phyloP scores from a whole-genome alignment of 2,329 filamentous ascomycete species.

The Hypoxylon sp. region DNA sequence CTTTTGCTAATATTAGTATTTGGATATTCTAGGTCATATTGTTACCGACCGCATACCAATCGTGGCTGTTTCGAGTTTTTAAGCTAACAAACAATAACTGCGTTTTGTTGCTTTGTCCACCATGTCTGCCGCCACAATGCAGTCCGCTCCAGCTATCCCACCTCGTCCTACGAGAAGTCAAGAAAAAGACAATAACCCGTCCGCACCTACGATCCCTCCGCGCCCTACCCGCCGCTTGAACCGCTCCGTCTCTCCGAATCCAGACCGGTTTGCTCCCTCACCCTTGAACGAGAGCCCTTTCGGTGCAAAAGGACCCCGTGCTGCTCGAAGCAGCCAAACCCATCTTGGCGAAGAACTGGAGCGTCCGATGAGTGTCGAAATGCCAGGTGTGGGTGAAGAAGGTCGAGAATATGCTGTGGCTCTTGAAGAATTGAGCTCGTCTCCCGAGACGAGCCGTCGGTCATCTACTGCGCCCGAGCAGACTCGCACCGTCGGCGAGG shows the following conservation, averaged over 20 bases:
- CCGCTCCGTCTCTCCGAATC: slow-evolving; percentile 82
- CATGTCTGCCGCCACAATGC: slow-evolving; percentile 68
- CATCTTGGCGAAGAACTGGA: slow-evolving; percentile 62
- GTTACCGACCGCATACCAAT: slow-evolving; percentile 41
- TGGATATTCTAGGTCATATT: slow-evolving; percentile 41
- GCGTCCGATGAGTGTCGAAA: slow-evolving; percentile 81
- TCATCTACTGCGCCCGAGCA: slow-evolving; percentile 72
- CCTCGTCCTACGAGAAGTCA: slow-evolving; percentile 69
- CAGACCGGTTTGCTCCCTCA: slow-evolving; percentile 85
- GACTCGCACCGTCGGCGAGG: slow-evolving; percentile 82
- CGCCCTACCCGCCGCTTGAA: slow-evolving; percentile 81
- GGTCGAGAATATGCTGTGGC: slow-evolving; percentile 85
- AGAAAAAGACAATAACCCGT: slow-evolving; percentile 60
- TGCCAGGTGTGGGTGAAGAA: slow-evolving; percentile 91
- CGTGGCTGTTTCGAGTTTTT: slow-evolving; percentile 42
- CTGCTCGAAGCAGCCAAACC: slow-evolving; percentile 56
- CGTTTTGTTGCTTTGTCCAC: slow-evolving; percentile 36
- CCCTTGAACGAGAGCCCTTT: slow-evolving; percentile 82
- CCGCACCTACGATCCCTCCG: slow-evolving; percentile 80
- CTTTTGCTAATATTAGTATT: slow-evolving; percentile 25
- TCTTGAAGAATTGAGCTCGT: slow-evolving; percentile 62
- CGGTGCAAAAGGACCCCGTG: slow-evolving; percentile 60
- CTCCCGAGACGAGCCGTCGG: slow-evolving; percentile 58
- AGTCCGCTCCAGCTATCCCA: slow-evolving; percentile 67
- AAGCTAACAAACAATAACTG: slow-evolving; percentile 47